Evolutionary conservation across 805 yeast species (phyloP).

Genomic region (Tetrapisispora phaffii): DNA sequence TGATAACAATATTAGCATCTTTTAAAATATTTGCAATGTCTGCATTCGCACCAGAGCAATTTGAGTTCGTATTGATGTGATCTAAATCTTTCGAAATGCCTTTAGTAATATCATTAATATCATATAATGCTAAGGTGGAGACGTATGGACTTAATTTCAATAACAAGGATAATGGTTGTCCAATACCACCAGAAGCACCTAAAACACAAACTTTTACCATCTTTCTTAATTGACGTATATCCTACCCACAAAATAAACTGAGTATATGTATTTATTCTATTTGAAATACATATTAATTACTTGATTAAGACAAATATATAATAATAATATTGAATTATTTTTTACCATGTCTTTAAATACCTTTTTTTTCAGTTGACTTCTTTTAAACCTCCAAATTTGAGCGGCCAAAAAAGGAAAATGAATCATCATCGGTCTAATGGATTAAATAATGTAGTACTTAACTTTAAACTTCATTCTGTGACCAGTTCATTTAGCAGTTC

Average conservation of each 20-base stretch:
- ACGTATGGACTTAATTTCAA: conserved; percentile 64
- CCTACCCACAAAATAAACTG: no score
- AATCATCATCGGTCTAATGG: not conserved
- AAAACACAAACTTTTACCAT: conserved; percentile 56
- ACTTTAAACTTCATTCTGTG: no score
- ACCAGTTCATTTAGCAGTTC: no score
- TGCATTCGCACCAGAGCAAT: conserved; percentile 55
- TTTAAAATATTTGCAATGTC: conserved; percentile 56
- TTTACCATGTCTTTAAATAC: no score
- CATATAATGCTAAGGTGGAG: conserved; percentile 60
- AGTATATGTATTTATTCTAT: no score
- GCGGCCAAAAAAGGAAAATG: not conserved
- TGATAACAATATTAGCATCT: conserved; percentile 76
- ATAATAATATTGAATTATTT: no score
- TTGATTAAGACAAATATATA: no score
- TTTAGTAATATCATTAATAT: conserved; percentile 56
- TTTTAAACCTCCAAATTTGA: no score
- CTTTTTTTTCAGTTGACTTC: no score
- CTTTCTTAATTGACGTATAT: no score
- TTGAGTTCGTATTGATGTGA: conserved; percentile 68
- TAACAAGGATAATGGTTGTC: conserved; percentile 57
- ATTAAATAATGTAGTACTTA: no score
- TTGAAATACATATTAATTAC: no score
- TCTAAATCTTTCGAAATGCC: conserved; percentile 77
- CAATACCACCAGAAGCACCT: conserved; percentile 85